Evolutionary conservation across 2,329 filamentous ascomycete genomes (phyloP).

Genomic region (Cercospora sp.): DNA sequence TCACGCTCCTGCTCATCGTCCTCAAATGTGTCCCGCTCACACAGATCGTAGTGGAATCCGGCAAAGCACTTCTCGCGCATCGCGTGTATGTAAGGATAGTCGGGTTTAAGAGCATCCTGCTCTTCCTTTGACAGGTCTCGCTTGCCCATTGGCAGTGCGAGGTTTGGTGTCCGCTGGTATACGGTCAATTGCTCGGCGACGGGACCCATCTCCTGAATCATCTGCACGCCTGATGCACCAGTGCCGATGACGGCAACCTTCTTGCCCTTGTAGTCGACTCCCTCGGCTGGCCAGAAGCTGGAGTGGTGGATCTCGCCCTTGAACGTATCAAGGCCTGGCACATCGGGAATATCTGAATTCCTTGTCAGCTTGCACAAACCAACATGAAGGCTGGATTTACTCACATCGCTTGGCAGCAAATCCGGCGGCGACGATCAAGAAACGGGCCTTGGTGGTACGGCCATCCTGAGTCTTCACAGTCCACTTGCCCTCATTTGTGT

Average conservation of each 20-base stretch:
- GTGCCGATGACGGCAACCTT: slow-evolving; percentile 64
- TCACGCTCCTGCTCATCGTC: slow-evolving; percentile 46
- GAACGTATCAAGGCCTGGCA: slow-evolving; percentile 61
- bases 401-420: slow-evolving; percentile 58
- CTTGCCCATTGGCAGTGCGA: slow-evolving; percentile 62
- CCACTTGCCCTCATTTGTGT: slow-evolving; percentile 53
- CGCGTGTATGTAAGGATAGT: slow-evolving; percentile 53
- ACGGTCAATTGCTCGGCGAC: slow-evolving; percentile 50
- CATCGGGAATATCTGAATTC: slow-evolving; percentile 55
- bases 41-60: slow-evolving; percentile 60
- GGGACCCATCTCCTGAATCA: slow-evolving; percentile 57
- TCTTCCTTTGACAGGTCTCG: slow-evolving; percentile 51
- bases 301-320: slow-evolving; percentile 55
- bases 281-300: slow-evolving; percentile 43
- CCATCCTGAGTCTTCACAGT: slow-evolving; percentile 54
- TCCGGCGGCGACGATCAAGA: slow-evolving; percentile 56
- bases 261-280: slow-evolving; percentile 58
- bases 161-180: slow-evolving; percentile 67
- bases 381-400: neutral
- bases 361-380: neutral
- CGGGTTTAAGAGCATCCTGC: slow-evolving; percentile 48
- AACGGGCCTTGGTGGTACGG: slow-evolving; percentile 52
- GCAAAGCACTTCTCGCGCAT: slow-evolving; percentile 56
- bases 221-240: slow-evolving; percentile 64
- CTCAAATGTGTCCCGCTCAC: slow-evolving; percentile 55